Percentiles rank a stretch among this genome's conserved stretches.
Evolutionary conservation across 2,329 filamentous ascomycete genomes (phyloP).

Genomic region (Nothophoma quercina): DNA sequence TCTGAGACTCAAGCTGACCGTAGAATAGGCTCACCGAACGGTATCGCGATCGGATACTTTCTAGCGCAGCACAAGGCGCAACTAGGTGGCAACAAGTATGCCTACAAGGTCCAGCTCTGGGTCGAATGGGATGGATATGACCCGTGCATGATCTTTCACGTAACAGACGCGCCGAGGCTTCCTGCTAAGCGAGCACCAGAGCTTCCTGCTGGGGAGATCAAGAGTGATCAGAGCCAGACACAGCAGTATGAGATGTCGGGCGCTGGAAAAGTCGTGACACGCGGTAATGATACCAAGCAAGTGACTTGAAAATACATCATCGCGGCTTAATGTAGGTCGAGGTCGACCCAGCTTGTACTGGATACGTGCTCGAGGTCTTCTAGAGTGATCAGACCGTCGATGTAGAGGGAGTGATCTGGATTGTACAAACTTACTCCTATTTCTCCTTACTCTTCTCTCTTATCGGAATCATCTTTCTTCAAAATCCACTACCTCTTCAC

Average conservation of each 20-base stretch:
- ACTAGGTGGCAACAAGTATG: conserved; percentile 12
- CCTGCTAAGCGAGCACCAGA: neutral
- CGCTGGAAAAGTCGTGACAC: neutral
- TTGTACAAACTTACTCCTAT: too few relatives aligned
- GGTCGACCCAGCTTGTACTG: too few relatives aligned
- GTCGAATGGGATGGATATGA: neutral
- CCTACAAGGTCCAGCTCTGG: neutral
- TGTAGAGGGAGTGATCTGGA: too few relatives aligned
- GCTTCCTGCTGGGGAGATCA: too few relatives aligned
- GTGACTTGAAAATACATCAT: neutral
- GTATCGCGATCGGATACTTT: conserved; percentile 9
- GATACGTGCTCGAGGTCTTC: too few relatives aligned
- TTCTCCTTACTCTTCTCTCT: too few relatives aligned
- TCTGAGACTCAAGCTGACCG: neutral
- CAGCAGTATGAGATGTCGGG: too few relatives aligned
- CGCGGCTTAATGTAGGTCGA: too few relatives aligned
- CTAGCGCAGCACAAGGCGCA: conserved; percentile 19
- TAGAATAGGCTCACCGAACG: conserved; percentile 13
- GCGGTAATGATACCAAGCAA: neutral
- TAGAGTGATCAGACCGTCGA: too few relatives aligned
- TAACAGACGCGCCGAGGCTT: neutral
- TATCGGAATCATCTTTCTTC: too few relatives aligned
- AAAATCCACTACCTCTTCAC: too few relatives aligned
- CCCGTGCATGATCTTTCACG: neutral
- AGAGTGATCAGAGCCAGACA: too few relatives aligned